phyloP scores from a whole-genome alignment of 176 grass and related monocot genomes.

The Avena sativa region DNA sequence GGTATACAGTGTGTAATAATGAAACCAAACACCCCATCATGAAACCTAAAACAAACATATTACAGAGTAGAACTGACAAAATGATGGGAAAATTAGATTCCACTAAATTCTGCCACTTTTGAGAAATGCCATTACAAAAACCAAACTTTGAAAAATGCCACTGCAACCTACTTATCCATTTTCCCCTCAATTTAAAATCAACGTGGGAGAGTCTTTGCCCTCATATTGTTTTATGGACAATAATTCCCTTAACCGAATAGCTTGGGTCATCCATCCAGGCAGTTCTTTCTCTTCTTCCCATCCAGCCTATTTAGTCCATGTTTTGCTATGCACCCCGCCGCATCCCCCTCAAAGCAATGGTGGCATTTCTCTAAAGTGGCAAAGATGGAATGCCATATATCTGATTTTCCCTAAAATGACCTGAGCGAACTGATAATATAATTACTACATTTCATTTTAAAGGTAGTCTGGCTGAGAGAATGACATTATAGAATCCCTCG shows the following conservation, averaged over 20 bases:
- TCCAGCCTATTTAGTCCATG: too few relatives aligned
- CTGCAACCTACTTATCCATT: not conserved
- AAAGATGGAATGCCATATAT: too few relatives aligned
- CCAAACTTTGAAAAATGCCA: not conserved
- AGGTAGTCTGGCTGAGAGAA: too few relatives aligned
- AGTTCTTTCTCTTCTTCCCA: not conserved
- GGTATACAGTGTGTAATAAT: not conserved
- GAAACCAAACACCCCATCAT: not conserved
- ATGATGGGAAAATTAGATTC: not conserved
- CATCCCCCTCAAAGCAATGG: too few relatives aligned
- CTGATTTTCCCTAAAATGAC: too few relatives aligned
- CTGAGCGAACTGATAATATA: too few relatives aligned
- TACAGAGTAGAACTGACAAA: not conserved
- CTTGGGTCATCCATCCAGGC: not conserved
- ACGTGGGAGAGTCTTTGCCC: not conserved
- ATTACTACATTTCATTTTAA: too few relatives aligned
- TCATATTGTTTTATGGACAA: not conserved
- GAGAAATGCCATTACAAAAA: conserved; percentile 14
- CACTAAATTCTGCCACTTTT: not conserved
- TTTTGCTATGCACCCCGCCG: too few relatives aligned
- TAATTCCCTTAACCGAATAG: not conserved
- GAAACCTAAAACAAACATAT: not conserved
- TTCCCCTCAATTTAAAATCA: not conserved
- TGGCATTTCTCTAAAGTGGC: too few relatives aligned
- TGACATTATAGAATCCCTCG: too few relatives aligned